Percentiles rank a stretch among this genome's conserved stretches.
phyloP scores from a whole-genome alignment of 768 basidiomycete genomes.

The Hygrophoropsis aurantiaca region DNA sequence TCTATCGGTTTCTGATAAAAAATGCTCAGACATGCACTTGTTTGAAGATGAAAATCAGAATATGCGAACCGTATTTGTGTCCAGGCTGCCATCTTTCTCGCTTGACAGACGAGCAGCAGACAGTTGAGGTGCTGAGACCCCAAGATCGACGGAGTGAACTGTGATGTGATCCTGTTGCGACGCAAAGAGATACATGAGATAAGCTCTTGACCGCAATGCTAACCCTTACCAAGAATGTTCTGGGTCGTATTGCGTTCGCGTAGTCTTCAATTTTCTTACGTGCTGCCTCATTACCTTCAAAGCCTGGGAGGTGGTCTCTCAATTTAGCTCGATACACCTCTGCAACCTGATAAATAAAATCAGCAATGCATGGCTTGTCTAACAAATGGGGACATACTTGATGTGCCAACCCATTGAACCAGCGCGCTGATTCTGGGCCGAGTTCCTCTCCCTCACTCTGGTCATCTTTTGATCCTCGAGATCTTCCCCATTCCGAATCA shows the following conservation, averaged over 20 bases:
- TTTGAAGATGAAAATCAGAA: slow-evolving; percentile 11
- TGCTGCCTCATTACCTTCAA: slow-evolving; percentile 82
- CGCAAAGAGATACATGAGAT: slow-evolving; percentile 5
- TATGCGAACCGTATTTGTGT: slow-evolving; percentile 29
- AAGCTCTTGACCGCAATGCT: neutral
- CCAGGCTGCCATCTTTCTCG: slow-evolving; percentile 4
- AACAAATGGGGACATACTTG: slow-evolving; percentile 52
- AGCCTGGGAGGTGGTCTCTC: slow-evolving; percentile 64
- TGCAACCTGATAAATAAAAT: slow-evolving; percentile 46
- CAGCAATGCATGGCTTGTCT: neutral
- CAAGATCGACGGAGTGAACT: slow-evolving; percentile 83
- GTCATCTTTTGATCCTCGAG: slow-evolving; percentile 12
- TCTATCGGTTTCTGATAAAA: slow-evolving; percentile 68
- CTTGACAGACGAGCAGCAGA: slow-evolving; percentile 60
- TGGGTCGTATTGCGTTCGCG: slow-evolving; percentile 74
- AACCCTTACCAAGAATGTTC: slow-evolving; percentile 60
- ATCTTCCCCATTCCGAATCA: slow-evolving; percentile 39
- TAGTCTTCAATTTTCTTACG: slow-evolving; percentile 77
- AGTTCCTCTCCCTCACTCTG: slow-evolving; percentile 4
- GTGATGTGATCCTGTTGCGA: slow-evolving; percentile 73
- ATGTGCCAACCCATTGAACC: slow-evolving; percentile 85
- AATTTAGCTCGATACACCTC: slow-evolving; percentile 78
- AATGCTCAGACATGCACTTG: slow-evolving; percentile 10
- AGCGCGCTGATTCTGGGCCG: slow-evolving; percentile 75
- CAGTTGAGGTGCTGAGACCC: slow-evolving; percentile 74